Conservation (phyloP, 2,329 filamentous ascomycete genomes). For the Ophiosphaerella korrae region DNA sequence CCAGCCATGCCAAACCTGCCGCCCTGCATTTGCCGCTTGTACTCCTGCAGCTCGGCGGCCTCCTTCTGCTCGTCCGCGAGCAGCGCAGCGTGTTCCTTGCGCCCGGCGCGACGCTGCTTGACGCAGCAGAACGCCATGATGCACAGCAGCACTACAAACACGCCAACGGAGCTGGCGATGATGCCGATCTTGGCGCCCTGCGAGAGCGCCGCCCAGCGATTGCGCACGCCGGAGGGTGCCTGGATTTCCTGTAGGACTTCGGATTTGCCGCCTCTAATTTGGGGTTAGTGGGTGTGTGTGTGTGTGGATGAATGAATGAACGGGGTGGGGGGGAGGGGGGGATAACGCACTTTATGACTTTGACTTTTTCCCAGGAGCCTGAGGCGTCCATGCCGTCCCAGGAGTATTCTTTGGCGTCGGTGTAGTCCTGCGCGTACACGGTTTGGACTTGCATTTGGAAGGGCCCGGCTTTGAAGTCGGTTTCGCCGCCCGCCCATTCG, state of each 20-base stretch:
- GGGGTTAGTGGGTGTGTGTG: slow-evolving; percentile 4
- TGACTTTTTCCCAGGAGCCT: slow-evolving; percentile 54
- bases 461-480: slow-evolving; percentile 68
- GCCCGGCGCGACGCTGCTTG: slow-evolving; percentile 46
- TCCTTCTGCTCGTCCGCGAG: slow-evolving; percentile 45
- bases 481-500: slow-evolving; percentile 69
- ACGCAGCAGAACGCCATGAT: slow-evolving; percentile 46
- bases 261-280: slow-evolving; percentile 40
- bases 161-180: slow-evolving; percentile 33
- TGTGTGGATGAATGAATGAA: background rate
- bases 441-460: slow-evolving; percentile 77
- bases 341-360: slow-evolving; percentile 49
- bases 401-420: slow-evolving; percentile 66
- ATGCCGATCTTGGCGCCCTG: slow-evolving; percentile 43
- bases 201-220: slow-evolving; percentile 43
- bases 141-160: slow-evolving; percentile 30
- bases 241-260: slow-evolving; percentile 42
- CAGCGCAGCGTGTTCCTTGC: slow-evolving; percentile 37
- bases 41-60: slow-evolving; percentile 41
- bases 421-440: slow-evolving; percentile 61
- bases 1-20: slow-evolving; percentile 29
- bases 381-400: slow-evolving; percentile 52
- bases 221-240: slow-evolving; percentile 42
- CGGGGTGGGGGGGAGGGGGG: background rate
- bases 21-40: slow-evolving; percentile 36